These are phyloP conservation scores for Diaporthe citri DNA, from an alignment of 2,329 filamentous ascomycete genomes.

Conservation along the genomic window DNA sequence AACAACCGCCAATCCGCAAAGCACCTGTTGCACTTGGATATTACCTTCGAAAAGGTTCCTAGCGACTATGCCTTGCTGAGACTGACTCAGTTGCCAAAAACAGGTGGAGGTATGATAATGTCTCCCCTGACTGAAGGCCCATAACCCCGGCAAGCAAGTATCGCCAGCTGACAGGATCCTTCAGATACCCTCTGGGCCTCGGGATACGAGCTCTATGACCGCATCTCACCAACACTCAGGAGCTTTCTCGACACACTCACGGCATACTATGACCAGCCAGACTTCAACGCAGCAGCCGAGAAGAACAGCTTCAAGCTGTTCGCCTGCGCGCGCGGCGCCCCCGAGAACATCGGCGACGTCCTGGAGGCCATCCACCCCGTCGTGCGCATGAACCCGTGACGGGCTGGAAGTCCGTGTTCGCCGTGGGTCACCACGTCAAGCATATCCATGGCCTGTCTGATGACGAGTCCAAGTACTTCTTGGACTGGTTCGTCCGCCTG, in stretches of 20 bases:
- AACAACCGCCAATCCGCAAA: background rate
- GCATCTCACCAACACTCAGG: slow-evolving; percentile 68
- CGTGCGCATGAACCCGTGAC: slow-evolving; percentile 69
- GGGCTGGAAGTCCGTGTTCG: slow-evolving; percentile 68
- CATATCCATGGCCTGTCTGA: slow-evolving; percentile 64
- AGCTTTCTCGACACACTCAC: slow-evolving; percentile 71
- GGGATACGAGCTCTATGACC: slow-evolving; percentile 76
- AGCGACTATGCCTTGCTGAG: slow-evolving; percentile 72
- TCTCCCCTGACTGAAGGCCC: too few species aligned
- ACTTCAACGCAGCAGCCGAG: slow-evolving; percentile 62
- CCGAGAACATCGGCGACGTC: slow-evolving; percentile 62
- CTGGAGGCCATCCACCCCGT: slow-evolving; percentile 68
- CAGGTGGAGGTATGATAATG: slow-evolving; percentile 56
- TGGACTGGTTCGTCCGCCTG: slow-evolving; percentile 62
- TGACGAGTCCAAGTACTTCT: slow-evolving; percentile 58
- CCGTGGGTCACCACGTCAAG: slow-evolving; percentile 63
- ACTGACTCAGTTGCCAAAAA: slow-evolving; percentile 65
- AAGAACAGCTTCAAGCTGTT: slow-evolving; percentile 61
- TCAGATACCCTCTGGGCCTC: slow-evolving; percentile 75
- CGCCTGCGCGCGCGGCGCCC: slow-evolving; percentile 59
- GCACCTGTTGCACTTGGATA: slow-evolving; percentile 71
- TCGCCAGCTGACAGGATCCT: background rate
- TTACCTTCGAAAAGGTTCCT: slow-evolving; percentile 74
- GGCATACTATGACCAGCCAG: slow-evolving; percentile 64
- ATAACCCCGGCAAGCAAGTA: accelerated